Conservation (phyloP, 2,329 filamentous ascomycete species). For the Alternaria sp. region DNA sequence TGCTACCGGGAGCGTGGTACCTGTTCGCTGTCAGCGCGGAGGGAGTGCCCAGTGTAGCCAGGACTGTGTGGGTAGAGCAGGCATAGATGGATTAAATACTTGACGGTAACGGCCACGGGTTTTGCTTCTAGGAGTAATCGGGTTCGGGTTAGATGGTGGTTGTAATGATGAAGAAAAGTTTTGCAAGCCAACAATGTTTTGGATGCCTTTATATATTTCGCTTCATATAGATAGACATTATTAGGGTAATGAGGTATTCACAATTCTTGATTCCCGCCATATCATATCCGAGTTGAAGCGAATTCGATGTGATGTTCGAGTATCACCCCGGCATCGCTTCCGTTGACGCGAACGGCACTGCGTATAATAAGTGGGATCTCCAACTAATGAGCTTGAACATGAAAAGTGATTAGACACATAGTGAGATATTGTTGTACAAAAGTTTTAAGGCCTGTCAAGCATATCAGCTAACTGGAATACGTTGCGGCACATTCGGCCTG, state of each 20-base stretch:
- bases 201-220: background rate
- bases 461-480: background rate
- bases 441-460: background rate
- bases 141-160: background rate
- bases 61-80: slow-evolving; percentile 20
- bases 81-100: background rate
- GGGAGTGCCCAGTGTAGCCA: slow-evolving; percentile 30
- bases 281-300: no score
- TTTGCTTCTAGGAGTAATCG: background rate
- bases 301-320: background rate
- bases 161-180: background rate
- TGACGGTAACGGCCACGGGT: background rate
- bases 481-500: background rate
- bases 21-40: slow-evolving; percentile 27
- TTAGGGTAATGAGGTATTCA: background rate
- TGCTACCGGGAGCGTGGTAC: slow-evolving; percentile 30
- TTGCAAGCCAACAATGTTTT: background rate
- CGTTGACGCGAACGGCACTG: background rate
- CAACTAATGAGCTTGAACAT: background rate
- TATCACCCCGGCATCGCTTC: background rate
- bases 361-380: fast-evolving
- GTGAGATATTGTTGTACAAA: background rate
- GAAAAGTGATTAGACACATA: background rate
- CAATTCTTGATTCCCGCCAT: background rate
- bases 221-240: background rate